Conservation (phyloP, 805 yeast genomes). For the Candida piceae region DNA sequence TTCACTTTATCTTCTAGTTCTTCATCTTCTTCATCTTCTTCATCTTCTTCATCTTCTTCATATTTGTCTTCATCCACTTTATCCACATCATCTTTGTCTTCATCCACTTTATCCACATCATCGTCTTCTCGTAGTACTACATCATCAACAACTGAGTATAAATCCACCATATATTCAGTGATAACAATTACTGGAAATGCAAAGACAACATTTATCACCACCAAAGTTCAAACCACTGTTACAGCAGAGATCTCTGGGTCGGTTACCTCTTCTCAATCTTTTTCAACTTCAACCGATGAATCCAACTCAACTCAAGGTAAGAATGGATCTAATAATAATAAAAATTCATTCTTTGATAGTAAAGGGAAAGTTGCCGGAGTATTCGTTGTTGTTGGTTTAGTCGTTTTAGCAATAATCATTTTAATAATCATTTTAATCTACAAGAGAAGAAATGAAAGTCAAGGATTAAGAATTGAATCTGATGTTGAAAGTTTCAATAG, state of each 20-base stretch:
- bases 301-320: constrained; percentile 3
- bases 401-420: constrained; percentile 40
- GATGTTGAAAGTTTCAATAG: constrained; percentile 16
- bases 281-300: constrained; percentile 7
- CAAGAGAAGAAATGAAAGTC: constrained; percentile 3
- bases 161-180: constrained; percentile 14
- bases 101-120: constrained; percentile 9
- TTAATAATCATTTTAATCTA: constrained; percentile 38
- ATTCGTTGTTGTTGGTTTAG: constrained; percentile 73
- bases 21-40: constrained; percentile 13
- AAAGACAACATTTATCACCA: constrained; percentile 19
- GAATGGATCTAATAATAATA: constrained; percentile 7
- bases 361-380: constrained; percentile 84
- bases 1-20: constrained; percentile 13
- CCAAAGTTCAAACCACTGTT: constrained; percentile 15
- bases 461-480: constrained; percentile 14
- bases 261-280: constrained; percentile 9
- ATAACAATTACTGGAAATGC: constrained; percentile 19
- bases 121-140: constrained; percentile 9
- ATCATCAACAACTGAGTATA: constrained; percentile 7
- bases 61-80: constrained; percentile 9
- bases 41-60: constrained; percentile 7
- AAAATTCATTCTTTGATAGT: constrained; percentile 50
- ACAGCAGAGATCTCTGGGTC: constrained; percentile 3
- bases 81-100: constrained; percentile 8